phyloP scores from a whole-genome alignment of 768 basidiomycete genomes.

The Auricularia sp. region DNA sequence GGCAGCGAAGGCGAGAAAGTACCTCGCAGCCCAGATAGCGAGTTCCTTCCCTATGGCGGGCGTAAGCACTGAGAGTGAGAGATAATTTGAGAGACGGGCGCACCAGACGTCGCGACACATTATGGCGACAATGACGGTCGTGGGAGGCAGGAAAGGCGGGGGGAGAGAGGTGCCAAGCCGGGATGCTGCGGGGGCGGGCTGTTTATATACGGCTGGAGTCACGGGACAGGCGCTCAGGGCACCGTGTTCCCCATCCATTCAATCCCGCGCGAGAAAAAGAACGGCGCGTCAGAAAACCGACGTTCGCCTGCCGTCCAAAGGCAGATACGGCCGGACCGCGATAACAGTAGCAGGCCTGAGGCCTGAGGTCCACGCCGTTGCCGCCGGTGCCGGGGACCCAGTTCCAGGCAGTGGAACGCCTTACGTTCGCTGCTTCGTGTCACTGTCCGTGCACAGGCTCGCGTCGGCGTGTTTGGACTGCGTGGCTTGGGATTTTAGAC shows the following conservation, averaged over 20 bases:
- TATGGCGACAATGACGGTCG: background rate
- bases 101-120: conserved; percentile 2
- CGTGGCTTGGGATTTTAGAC: background rate
- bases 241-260: background rate
- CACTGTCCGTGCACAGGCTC: background rate
- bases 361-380: no score
- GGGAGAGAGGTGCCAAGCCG: background rate
- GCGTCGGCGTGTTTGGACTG: no score
- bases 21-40: background rate
- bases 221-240: background rate
- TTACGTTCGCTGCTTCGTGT: background rate
- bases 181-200: background rate
- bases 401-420: background rate
- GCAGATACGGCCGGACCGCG: background rate
- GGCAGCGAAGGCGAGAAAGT: background rate
- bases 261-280: background rate
- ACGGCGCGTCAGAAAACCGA: background rate
- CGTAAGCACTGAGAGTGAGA: background rate
- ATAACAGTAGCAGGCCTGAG: background rate
- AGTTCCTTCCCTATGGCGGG: background rate
- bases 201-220: background rate
- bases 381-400: background rate
- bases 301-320: background rate
- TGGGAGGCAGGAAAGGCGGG: background rate
- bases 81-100: background rate